A percentile compares a stretch with the other conserved stretches of the same genome.
phyloP scores from a whole-genome alignment of 2,329 filamentous ascomycete genomes.

The Dryadomyces quercivorus region DNA sequence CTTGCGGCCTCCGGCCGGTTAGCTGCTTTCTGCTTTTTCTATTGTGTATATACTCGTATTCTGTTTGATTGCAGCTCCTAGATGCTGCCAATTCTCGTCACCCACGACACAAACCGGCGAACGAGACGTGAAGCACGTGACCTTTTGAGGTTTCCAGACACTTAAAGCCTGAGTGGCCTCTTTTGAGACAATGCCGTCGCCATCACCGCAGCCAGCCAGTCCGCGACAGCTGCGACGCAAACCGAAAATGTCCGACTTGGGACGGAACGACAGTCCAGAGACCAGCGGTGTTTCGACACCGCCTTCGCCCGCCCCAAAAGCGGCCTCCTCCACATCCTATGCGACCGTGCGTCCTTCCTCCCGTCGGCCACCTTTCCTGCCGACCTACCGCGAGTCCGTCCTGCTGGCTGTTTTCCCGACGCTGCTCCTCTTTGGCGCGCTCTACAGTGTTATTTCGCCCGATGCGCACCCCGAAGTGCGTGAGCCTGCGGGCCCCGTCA shows the following conservation, averaged over 20 bases:
- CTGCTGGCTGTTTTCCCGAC: slow-evolving; percentile 61
- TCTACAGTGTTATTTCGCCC: slow-evolving; percentile 71
- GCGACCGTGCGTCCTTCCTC: slow-evolving; percentile 15
- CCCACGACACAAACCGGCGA: too few species aligned
- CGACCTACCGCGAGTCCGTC: slow-evolving; percentile 54
- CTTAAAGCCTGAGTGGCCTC: neutral
- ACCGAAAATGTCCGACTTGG: slow-evolving; percentile 6
- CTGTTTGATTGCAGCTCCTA: too few species aligned
- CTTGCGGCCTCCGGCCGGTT: too few species aligned
- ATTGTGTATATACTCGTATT: too few species aligned
- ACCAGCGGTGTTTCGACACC: neutral
- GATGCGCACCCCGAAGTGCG: slow-evolving; percentile 52
- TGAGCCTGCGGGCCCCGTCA: slow-evolving; percentile 45
- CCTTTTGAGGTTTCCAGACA: too few species aligned
- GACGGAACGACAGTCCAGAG: neutral
- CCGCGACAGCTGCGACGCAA: slow-evolving; percentile 5
- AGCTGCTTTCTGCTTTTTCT: too few species aligned
- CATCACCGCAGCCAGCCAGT: slow-evolving; percentile 1
- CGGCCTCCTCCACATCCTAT: slow-evolving; percentile 1
- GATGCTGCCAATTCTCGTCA: too few species aligned
- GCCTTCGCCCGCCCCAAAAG: slow-evolving; percentile 5
- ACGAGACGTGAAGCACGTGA: neutral
- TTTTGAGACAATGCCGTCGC: slow-evolving; percentile 2
- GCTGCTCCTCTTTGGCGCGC: slow-evolving; percentile 67
- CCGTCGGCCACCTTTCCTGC: slow-evolving; percentile 46